Percentiles rank a stretch among this genome's conserved stretches.
phyloP scores from a whole-genome alignment of 345 rosid genomes.

The Luvunga scandens region DNA sequence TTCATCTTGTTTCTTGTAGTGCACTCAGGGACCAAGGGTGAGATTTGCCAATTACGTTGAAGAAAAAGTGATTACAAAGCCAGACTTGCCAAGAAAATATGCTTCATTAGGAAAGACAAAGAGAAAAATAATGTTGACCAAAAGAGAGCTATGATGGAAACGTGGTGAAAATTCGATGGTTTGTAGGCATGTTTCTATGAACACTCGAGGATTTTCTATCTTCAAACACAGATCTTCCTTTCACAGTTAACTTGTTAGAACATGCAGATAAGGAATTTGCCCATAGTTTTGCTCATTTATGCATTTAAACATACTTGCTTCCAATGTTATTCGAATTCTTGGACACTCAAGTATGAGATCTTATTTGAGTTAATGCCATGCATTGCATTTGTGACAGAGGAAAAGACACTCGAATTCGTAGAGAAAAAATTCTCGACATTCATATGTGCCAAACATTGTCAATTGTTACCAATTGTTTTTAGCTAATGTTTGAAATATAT shows the following conservation, averaged over 20 bases:
- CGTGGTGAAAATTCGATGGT: background rate
- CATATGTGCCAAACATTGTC: background rate
- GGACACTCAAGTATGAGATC: background rate
- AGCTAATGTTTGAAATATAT: background rate
- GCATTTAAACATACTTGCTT: background rate
- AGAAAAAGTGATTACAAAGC: constrained; percentile 28
- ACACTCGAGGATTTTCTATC: background rate
- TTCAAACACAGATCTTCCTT: background rate
- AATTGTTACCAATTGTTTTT: too few relatives aligned
- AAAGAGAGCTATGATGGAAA: background rate
- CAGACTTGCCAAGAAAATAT: constrained; percentile 11
- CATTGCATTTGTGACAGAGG: background rate
- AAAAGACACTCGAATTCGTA: background rate
- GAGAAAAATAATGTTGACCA: background rate
- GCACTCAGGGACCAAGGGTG: constrained; percentile 53
- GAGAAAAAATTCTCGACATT: background rate
- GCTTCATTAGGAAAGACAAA: background rate
- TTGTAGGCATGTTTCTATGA: background rate
- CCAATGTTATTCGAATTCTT: background rate
- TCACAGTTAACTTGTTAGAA: background rate
- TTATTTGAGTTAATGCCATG: background rate
- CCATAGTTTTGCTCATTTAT: background rate
- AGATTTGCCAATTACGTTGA: constrained; percentile 46
- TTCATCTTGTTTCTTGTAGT: constrained; percentile 32
- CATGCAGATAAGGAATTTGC: background rate